Evolutionary conservation across 2,329 filamentous ascomycete species (phyloP).

Genomic region (Waltergamsia citrina): DNA sequence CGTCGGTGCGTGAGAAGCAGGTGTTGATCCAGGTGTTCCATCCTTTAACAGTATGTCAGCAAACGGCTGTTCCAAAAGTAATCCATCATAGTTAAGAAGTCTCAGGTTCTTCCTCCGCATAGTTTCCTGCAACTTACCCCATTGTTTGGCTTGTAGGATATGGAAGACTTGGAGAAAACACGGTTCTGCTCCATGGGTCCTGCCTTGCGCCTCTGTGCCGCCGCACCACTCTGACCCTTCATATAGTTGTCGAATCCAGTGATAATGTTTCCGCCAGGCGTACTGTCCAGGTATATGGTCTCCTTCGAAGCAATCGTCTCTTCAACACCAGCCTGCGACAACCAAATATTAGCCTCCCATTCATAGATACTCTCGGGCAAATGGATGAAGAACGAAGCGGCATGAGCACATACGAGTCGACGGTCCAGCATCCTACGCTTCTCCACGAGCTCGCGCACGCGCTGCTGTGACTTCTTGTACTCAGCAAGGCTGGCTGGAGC

Average conservation of each 20-base stretch:
- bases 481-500: constrained; percentile 29
- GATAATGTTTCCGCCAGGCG: constrained; percentile 86
- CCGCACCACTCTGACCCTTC: constrained; percentile 66
- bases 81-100: background rate
- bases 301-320: constrained; percentile 79
- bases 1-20: constrained; percentile 39
- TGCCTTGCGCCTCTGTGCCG: constrained; percentile 53
- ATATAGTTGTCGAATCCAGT: constrained; percentile 97
- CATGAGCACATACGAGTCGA: constrained; percentile 20
- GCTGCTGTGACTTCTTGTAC: constrained; percentile 39
- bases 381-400: background rate
- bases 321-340: constrained; percentile 41
- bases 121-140: constrained; percentile 6
- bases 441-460: constrained; percentile 36
- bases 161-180: constrained; percentile 61
- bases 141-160: constrained; percentile 44
- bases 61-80: background rate
- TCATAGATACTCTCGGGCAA: background rate
- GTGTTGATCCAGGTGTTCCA: constrained; percentile 35
- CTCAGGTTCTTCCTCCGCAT: background rate
- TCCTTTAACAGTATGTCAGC: constrained; percentile 18
- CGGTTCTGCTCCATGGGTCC: constrained; percentile 60
- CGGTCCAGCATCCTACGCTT: constrained; percentile 27
- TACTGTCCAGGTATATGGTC: constrained; percentile 82
- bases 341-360: background rate